Evolutionary conservation across 441 rosid species (phyloP), one percentile per base, ranked within the genome.

Genomic region (Erodium chrysanthum): DNA sequence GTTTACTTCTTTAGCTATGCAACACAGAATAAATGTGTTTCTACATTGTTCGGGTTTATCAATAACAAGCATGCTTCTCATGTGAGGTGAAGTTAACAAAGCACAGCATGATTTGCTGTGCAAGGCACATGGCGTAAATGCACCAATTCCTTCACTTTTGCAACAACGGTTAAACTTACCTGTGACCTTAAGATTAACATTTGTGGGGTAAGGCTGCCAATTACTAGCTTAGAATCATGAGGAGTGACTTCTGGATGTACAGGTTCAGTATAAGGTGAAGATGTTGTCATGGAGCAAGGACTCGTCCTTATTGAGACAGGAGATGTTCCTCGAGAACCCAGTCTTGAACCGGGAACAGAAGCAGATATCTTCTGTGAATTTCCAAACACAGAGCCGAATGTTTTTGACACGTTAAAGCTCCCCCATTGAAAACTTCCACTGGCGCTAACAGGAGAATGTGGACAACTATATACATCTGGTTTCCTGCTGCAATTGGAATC

Each of bases 311-410:
- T 86, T 42, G 93, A 91, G 79, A 88, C 86, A 44, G 98, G 97
- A 35, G 98, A 93, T 70, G 96, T 88, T 82, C 96, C 96, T 70
- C 98, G 89, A 68, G 97, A 93, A 66, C 81, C 92, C 69, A 91
- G 91, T 85, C 97, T 84, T 63, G 98, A 93, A 66, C 97, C 97
- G 74, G 97, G 98, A 82, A 91, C 95, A 74, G 97, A 93, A 73
- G 96, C 98, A 58, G 97, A 88, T 75, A 88, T 80, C 71, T 91
- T 93, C 84, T 89, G 91, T 52, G 98, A 93, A 60, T 92, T 83
- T 68, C 91, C 96, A 77, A 89, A 93, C 71, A 83, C 84, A 14
- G 94, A 94, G 79, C 83, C 87, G 50, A 89, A 82, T 65, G 96
- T 83, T 80, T 85, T 91, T 65, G 96, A 81, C 65, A 84, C 79